These are phyloP conservation scores for Coemansia sp. DNA, from an alignment of 192 early-diverging fungal genomes.

Conservation along the genomic window DNA sequence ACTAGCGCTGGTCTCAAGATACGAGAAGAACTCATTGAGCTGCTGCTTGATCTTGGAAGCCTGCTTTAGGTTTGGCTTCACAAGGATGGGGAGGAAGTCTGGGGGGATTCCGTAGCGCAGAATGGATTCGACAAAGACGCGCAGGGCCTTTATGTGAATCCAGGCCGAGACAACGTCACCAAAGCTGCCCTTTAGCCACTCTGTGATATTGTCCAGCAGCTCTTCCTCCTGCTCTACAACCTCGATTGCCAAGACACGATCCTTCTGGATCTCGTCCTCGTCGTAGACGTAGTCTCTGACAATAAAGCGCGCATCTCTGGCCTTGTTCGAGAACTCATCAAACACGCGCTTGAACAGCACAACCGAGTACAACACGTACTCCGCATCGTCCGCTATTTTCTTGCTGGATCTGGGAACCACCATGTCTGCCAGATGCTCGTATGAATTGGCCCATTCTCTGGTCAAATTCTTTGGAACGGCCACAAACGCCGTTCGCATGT, in stretches of 20 bases:
- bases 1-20: conserved; percentile 74
- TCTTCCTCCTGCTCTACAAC: conserved; percentile 80
- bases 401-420: conserved; percentile 94
- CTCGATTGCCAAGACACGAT: conserved; percentile 68
- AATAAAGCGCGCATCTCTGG: conserved; percentile 88
- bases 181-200: conserved; percentile 92
- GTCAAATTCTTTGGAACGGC: conserved; percentile 86
- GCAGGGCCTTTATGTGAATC: conserved; percentile 93
- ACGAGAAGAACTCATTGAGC: conserved; percentile 78
- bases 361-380: conserved; percentile 89
- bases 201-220: conserved; percentile 71
- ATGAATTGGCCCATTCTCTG: conserved; percentile 83
- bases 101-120: conserved; percentile 97
- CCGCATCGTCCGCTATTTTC: conserved; percentile 92
- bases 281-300: conserved; percentile 97
- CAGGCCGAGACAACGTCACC: conserved; percentile 90
- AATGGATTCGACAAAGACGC: conserved; percentile 96
- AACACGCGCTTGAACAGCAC: conserved; percentile 86
- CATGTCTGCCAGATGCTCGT: conserved; percentile 92
- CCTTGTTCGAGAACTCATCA: conserved; percentile 91
- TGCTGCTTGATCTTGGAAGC: conserved; percentile 79
- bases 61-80: conserved; percentile 78
- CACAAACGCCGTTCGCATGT: conserved; percentile 87
- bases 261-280: conserved; percentile 69
- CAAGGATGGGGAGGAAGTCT: conserved; percentile 78